Base-by-base conservation (phyloP, 257 asterid species). In the Plantago elongata region DNA sequence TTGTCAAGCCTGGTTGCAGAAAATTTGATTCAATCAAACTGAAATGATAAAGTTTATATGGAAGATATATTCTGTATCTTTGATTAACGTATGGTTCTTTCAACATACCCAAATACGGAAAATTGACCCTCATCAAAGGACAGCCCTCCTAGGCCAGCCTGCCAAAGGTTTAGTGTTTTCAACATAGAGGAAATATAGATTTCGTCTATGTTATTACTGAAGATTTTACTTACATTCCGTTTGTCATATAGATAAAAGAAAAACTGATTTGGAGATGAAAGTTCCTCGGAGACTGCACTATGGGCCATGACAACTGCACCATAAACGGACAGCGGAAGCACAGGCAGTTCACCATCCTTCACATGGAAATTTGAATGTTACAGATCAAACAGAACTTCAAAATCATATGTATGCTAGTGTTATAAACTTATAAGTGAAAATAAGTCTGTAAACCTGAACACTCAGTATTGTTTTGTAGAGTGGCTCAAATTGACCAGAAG, bases 291-390 rank as follows among this genome's bases (percentile, higher is more conserved):
- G 64, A 75, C 86, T 57, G 78, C 93, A 60, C 79, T 84, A 60
- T 92, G 97, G 62, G 95, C 94, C 98, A 92, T 88, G 49, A 89
- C 91, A 70, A 92, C 84, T 34, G 98, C 89, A 50, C 98, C 98
- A 49, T 88, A 92, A 62, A 92, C 98, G 7, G 98, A 92, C 29
- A 92, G 70, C 2, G 98, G 98, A 68, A 92, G 95, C 71, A 92
- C 95, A 52, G 98, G 98, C 50, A 88, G 76, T 79, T 92, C 98
- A 14, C 97, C 98, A 61, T 92, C 98, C 98, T 91, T 72, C 50
- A 60, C 57, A 47, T 12, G 55, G 58, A 75, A 67, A 67, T 57
- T 61, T 37, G 50, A 57, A 65, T 9, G 63, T 61, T 56, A 69
- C 22, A 68, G 47, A 17, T 45, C 43, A 12, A 51, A 42, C 7